Evolutionary conservation across 2,329 filamentous ascomycete genomes (phyloP).

Genomic region (Tolypocladium capitatum): DNA sequence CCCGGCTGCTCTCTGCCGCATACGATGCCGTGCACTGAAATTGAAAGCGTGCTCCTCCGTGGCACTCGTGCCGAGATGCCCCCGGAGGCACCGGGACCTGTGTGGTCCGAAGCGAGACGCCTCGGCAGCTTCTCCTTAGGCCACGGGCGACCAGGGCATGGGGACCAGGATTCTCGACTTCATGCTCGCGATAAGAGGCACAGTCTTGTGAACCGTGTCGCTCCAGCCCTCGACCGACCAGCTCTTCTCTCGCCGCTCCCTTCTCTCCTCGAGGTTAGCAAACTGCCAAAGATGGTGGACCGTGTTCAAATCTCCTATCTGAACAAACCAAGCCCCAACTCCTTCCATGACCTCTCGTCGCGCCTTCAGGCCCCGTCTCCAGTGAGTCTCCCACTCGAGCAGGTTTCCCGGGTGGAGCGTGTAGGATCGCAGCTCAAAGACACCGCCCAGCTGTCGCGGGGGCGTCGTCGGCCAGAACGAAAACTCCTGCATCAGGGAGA

Average conservation of each 20-base stretch:
- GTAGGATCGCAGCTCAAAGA: conserved; percentile 95
- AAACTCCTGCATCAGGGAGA: conserved; percentile 97
- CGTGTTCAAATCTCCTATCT: conserved; percentile 94
- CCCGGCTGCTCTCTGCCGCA: not conserved
- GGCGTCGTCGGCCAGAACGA: conserved; percentile 97
- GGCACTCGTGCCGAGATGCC: not conserved
- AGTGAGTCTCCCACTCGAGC: conserved; percentile 97
- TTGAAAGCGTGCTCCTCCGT: not conserved
- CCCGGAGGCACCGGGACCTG: not conserved
- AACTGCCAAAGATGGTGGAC: conserved; percentile 99
- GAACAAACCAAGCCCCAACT: conserved; percentile 95
- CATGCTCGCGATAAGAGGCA: conserved; percentile 93
- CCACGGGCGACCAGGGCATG: conserved; percentile 92
- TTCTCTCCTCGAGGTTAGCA: conserved; percentile 88
- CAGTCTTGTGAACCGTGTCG: conserved; percentile 95
- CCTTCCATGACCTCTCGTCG: conserved; percentile 96
- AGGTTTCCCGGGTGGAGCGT: conserved; percentile 91
- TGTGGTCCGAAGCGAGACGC: not conserved
- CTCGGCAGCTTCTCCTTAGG: conserved; percentile 30
- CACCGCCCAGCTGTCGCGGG: conserved; percentile 74
- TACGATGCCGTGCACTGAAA: not conserved
- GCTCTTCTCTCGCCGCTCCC: conserved; percentile 79
- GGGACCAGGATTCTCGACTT: conserved; percentile 86
- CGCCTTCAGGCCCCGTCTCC: conserved; percentile 82
- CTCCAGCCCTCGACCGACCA: conserved; percentile 94